Evolutionary conservation across 2,329 filamentous ascomycete species (phyloP).

Genomic region (Colletotrichum eleusines): DNA sequence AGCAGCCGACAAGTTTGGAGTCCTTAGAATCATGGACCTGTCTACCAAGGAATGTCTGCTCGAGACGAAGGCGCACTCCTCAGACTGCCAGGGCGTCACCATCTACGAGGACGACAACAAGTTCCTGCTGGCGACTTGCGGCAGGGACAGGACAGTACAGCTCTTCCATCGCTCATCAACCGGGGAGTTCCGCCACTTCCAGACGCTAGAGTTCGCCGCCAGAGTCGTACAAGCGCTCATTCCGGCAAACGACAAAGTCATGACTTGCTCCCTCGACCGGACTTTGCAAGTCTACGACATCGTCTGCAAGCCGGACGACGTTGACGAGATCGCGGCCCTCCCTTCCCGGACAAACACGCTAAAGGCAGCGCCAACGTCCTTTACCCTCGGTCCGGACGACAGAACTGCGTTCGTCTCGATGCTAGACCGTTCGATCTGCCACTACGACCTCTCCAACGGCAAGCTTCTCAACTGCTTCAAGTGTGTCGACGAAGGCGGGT

Average conservation of each 20-base stretch:
- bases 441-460: conserved; percentile 75
- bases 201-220: conserved; percentile 93
- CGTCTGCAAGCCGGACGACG: conserved; percentile 74
- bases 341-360: conserved; percentile 82
- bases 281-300: conserved; percentile 87
- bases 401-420: conserved; percentile 70
- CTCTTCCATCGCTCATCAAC: conserved; percentile 76
- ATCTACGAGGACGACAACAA: conserved; percentile 72
- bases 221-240: conserved; percentile 82
- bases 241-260: conserved; percentile 79
- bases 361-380: conserved; percentile 88
- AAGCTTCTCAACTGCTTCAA: conserved; percentile 81
- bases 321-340: conserved; percentile 79
- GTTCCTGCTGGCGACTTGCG: conserved; percentile 82
- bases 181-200: conserved; percentile 79
- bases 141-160: conserved; percentile 92
- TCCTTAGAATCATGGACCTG: conserved; percentile 77
- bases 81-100: conserved; percentile 85
- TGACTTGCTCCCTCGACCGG: conserved; percentile 91
- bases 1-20: conserved; percentile 89
- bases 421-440: conserved; percentile 70
- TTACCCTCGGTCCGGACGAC: conserved; percentile 76
- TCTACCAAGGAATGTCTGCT: conserved; percentile 71
- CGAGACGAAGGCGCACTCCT: conserved; percentile 86
- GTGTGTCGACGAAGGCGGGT: conserved; percentile 81